Percentiles rank a stretch among this genome's conserved stretches.
phyloP scores from a whole-genome alignment of 1,139 yeast genomes.

The Yamadazyma kanchanaburiensis region DNA sequence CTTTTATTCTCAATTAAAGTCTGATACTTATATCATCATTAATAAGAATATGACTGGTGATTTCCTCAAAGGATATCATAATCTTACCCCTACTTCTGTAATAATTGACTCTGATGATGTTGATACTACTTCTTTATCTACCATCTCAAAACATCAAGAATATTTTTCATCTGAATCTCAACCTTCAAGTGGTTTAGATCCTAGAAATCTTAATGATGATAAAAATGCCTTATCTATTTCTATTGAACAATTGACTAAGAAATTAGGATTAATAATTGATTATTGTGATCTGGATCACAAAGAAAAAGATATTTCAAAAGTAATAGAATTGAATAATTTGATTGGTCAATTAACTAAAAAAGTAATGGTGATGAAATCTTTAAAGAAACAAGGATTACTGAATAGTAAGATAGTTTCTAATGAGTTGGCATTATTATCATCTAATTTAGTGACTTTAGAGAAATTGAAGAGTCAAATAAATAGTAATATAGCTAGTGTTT shows the following conservation, averaged over 20 bases:
- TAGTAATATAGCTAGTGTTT: constrained; percentile 4
- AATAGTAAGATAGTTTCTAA: constrained; percentile 19
- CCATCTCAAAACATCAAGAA: constrained; percentile 22
- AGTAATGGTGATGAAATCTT: constrained; percentile 13
- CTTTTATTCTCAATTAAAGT: constrained; percentile 6
- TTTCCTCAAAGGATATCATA: constrained; percentile 4
- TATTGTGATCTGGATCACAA: constrained; percentile 14
- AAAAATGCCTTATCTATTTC: constrained; percentile 13
- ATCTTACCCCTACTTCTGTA: constrained; percentile 4
- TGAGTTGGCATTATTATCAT: constrained; percentile 28
- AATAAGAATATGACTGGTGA: constrained; percentile 1
- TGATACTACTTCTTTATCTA: constrained; percentile 15
- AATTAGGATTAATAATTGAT: constrained; percentile 17
- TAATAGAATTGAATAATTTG: constrained; percentile 19
- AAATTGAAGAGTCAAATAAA: constrained; percentile 19
- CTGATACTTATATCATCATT: constrained; percentile 4
- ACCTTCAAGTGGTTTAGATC: constrained; percentile 1
- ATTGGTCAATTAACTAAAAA: constrained; percentile 26
- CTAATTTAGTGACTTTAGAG: constrained; percentile 24
- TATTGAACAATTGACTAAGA: constrained; percentile 19
- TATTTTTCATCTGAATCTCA: constrained; percentile 12
- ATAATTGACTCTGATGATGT: constrained; percentile 11
- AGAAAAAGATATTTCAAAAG: constrained; percentile 8
- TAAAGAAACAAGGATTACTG: neutral
- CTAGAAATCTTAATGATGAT: constrained; percentile 4